These are phyloP conservation scores for Hirsutella minnesotensis DNA, from an alignment of 2,329 filamentous ascomycete species.

Conservation along the genomic window DNA sequence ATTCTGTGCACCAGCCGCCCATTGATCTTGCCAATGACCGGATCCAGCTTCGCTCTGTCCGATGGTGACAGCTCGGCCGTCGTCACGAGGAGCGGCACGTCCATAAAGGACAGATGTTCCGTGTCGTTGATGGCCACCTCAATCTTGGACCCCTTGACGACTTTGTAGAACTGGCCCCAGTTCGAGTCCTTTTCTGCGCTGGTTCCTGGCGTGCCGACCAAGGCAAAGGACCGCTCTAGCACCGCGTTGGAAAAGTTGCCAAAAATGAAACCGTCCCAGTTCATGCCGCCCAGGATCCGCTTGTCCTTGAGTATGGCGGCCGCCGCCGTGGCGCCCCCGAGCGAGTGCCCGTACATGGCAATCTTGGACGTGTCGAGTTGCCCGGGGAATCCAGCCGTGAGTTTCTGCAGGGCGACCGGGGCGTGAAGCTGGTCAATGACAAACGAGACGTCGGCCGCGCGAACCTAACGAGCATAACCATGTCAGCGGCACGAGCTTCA, in stretches of 20 bases:
- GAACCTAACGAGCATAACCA: constrained; percentile 8
- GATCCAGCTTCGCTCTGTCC: not conserved
- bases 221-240: constrained; percentile 10
- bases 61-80: not conserved
- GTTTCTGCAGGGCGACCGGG: not conserved
- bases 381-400: constrained; percentile 2
- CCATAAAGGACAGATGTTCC: constrained; percentile 10
- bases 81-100: constrained; percentile 5
- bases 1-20: not conserved
- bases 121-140: constrained; percentile 8
- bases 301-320: constrained; percentile 14
- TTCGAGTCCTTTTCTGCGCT: constrained; percentile 8
- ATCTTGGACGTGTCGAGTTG: constrained; percentile 6
- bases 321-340: constrained; percentile 21
- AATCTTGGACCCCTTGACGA: constrained; percentile 4
- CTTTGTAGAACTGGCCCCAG: constrained; percentile 7
- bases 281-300: constrained; percentile 20
- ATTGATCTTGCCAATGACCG: not conserved
- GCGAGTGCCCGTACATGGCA: constrained; percentile 22
- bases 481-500: not conserved
- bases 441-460: constrained; percentile 20
- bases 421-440: constrained; percentile 18
- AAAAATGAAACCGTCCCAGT: constrained; percentile 23
- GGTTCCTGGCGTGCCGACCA: constrained; percentile 8
- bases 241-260: constrained; percentile 9